Base-by-base conservation (phyloP, 345 rosid genomes). In the Hibiscus mutabilis region DNA sequence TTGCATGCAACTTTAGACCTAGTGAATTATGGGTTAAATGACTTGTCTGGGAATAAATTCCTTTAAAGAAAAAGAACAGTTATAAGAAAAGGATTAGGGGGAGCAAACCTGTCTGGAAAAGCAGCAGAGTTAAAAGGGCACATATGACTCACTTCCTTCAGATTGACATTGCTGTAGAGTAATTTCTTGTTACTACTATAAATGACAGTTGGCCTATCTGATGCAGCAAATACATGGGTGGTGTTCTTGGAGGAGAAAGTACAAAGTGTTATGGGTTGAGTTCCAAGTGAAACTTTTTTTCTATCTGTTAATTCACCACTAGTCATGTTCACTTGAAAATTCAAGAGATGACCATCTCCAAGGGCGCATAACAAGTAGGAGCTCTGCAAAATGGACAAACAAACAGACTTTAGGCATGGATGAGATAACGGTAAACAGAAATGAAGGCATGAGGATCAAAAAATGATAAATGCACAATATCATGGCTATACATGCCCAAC, bases 121-220 rank as follows among this genome's bases (percentile, higher is more conserved):
- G 97, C 96, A 81, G 97, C 93, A 81, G 95, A 85, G 82, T 90
- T 94, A 79, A 91, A 91, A 59, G 96, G 97, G 77, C 97, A 90
- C 91, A 94, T 91, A 73, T 94, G 93, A 79, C 92, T 87, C 78
- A 94, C 98, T 91, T 91, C 97, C 83, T 90, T 94, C 59, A 90
- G 82, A 84, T 91, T 94, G 66, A 96, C 97, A 78, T 94, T 96
- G 87, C 97, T 92, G 77, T 92, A 96, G 12, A 96, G 84, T 53
- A 96, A 86, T 73, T 96, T 96, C 81, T 91, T 96, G 84, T 92
- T 96, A 75, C 99, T 96, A 80, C 98, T 96, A 80, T 96, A 96
- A 75, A 91, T 92, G 57, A 91, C 97, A 2, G 98, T 88, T 74
- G 99, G 98, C 82, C 99, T 85, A 80, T 96, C 97, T 53, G 97